Percentiles rank a stretch among this genome's conserved stretches.
Conservation (phyloP, 2,329 filamentous ascomycete species). For the Pseudocercospora musae region DNA sequence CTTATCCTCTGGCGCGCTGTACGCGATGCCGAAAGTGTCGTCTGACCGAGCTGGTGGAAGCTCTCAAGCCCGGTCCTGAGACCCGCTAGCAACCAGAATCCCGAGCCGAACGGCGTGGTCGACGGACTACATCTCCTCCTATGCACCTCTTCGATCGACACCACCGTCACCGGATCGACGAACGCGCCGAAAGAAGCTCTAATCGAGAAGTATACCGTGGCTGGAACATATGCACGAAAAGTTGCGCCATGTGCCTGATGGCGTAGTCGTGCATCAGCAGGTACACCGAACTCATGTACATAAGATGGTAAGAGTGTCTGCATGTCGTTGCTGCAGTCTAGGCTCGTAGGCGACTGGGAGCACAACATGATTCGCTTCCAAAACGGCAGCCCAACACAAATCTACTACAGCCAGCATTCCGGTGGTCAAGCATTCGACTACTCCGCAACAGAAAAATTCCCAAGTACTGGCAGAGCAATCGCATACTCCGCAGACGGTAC, state of each 20-base stretch:
- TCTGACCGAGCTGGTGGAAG: not conserved
- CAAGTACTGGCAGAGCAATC: constrained; percentile 47
- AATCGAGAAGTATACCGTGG: not conserved
- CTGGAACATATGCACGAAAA: not conserved
- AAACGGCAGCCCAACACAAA: constrained; percentile 51
- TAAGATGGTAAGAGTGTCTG: not conserved
- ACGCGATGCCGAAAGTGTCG: not conserved
- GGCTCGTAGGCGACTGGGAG: constrained; percentile 54
- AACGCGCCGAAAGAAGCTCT: not conserved
- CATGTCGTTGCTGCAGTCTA: not conserved
- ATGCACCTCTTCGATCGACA: not conserved
- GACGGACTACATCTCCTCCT: not conserved
- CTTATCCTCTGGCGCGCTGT: not conserved
- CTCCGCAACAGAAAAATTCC: constrained; percentile 50
- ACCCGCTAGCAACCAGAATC: not conserved
- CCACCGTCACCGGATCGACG: not conserved
- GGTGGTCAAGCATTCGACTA: constrained; percentile 63
- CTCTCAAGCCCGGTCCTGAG: not conserved
- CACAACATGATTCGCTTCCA: constrained; percentile 65
- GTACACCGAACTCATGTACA: not conserved
- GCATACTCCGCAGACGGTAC: constrained; percentile 59
- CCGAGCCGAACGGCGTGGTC: not conserved
- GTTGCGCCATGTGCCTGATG: not conserved
- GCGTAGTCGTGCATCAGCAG: not conserved
- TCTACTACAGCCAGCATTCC: constrained; percentile 64